Base-by-base conservation (phyloP, 371 early-diverging fungal genomes). In the Batkoa obscura region DNA sequence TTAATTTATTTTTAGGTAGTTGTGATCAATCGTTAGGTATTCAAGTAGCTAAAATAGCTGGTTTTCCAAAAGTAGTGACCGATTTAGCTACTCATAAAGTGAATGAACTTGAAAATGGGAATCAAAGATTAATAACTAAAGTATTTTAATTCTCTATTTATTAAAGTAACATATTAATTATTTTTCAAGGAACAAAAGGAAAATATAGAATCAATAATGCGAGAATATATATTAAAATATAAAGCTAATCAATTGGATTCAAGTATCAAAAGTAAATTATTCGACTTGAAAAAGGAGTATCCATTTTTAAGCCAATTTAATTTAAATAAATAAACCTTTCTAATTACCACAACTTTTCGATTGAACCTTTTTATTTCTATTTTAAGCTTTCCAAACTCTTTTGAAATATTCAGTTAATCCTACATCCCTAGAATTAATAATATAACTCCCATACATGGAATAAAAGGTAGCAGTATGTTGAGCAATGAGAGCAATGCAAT, bases 11-110 rank as follows among this genome's bases (percentile, higher is more conserved):
- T 23, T 23, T 23, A 23, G 23, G 23, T 69, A 76, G 86, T 0
- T 91, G 96, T 61, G 93, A 97, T 68, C 86, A 89, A 61, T 93
- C 94, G 62, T 98, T 95, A 74, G 99, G 99, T 52, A 92, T 99
- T 58, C 95, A 97, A 60, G 98, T 98, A 3, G 99, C 99, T 1
- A 84, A 92, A 68, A 61, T 90, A 58, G 97, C 94, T 3, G 78
- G 86, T 46, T 99, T 99, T 63, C 99, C 99, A 0, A 67, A 72
- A 15, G 68, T 75, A 0, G 89, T 92, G 2, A 79, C 94, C 10
- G 62, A 70, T 9, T 52, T 63, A 55, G 56, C 56, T 33, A 55
- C 43, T n/a, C 43, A 47, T 10, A 55, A 55, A 35, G 56, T 55
- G 9, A 47, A 55, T 4, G 34, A 55, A 35, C 31, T 55, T 15